Evolutionary conservation across 345 rosid species (phyloP), one percentile per base, ranked within the genome.

Genomic region (Eucalyptus curtisii): DNA sequence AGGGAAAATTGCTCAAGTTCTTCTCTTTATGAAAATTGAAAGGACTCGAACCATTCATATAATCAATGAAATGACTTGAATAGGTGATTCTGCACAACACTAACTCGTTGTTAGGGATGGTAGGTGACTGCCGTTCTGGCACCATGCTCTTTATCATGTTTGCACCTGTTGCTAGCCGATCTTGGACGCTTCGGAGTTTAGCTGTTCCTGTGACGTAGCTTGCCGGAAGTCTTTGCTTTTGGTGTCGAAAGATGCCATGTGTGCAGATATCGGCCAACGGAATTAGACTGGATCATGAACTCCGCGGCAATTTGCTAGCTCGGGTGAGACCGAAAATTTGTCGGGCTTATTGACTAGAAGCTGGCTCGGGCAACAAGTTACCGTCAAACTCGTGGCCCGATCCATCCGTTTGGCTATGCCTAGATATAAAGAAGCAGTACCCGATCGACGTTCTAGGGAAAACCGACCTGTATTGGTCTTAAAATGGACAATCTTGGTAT

Each of bases 201-300:
- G 42, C 79, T 31, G 22, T 3, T 66, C 40, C 20, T 7, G 22
- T 4, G 22, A 66, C 19, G 40, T 1, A 15, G 79, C 79, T 66
- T 0, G 19, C 10, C 1, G 22, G 79, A 61, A 30, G 37, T 30
- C 37, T 7, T 61, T 0, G 17, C 71, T 4, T 61, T 66, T 66
- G 79, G 79, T 31, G 19, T 66, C 2, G 22, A 66, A 66, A 17
- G 80, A 68, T 68, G 80, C 80, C 80, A 15, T 9, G 25, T 37
- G 47, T 10, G 6, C 44, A 68, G 33, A 68, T 17, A 8, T 68
- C 5, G 22, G 79, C 22, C 79, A 31, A 16, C 1, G 22, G 19
- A 66, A 31, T 66, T 31, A 66, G 79, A 66, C 42, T 66, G 33
- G 79, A 31, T 66, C 79, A 16, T 31, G 42, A 31, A 37, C 79